Conservation (phyloP, 179 eudicot genomes). For the Gypsophila paniculata region DNA sequence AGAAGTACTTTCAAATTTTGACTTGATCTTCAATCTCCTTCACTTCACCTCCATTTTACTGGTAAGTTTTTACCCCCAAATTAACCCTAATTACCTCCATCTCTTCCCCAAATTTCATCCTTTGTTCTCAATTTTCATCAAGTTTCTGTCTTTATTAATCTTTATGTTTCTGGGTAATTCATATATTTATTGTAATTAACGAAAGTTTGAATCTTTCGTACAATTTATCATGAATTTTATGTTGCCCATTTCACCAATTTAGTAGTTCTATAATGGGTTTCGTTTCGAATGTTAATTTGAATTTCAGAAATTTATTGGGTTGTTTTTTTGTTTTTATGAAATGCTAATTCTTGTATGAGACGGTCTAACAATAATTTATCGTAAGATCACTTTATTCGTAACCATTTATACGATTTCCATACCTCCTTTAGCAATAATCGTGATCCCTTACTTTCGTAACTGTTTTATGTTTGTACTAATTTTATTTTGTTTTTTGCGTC, state of each 20-base stretch:
- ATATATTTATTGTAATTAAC: background rate
- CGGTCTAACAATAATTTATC: too few relatives aligned
- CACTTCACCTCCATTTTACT: too few relatives aligned
- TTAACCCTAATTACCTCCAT: too few relatives aligned
- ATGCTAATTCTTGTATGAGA: too few relatives aligned
- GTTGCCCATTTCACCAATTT: background rate
- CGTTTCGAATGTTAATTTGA: background rate
- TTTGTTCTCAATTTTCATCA: background rate
- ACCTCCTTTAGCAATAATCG: too few relatives aligned
- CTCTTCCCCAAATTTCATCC: background rate
- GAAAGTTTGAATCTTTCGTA: too few relatives aligned
- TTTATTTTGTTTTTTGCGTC: too few relatives aligned
- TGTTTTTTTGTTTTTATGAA: background rate
- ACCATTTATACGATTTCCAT: too few relatives aligned
- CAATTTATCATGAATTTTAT: conserved; percentile 8
- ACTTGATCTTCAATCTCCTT: background rate
- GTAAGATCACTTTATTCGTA: too few relatives aligned
- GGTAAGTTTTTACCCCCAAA: too few relatives aligned
- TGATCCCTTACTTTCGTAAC: too few relatives aligned
- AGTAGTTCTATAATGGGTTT: background rate
- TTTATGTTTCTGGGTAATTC: background rate
- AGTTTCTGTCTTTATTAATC: background rate
- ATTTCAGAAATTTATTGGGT: background rate
- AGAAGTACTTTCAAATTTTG: background rate
- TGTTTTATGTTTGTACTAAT: too few relatives aligned